Evolutionary conservation across 164 flowering plant genomes (phyloP).

Genomic region (Vitis cinerea): DNA sequence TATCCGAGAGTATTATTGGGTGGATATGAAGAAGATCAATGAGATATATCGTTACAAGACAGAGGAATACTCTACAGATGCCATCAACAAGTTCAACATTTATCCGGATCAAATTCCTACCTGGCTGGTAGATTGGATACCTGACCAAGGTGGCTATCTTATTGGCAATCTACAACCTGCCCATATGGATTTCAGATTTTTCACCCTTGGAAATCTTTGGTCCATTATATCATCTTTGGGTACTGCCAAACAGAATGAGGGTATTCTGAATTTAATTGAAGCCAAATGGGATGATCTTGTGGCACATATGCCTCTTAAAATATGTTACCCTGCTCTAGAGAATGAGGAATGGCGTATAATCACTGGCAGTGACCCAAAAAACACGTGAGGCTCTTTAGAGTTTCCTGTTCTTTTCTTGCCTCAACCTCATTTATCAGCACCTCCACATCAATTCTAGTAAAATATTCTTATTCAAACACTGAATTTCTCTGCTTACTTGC

Average conservation of each 20-base stretch:
- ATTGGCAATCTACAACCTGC: conserved; percentile 50
- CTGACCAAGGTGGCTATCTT: conserved; percentile 41
- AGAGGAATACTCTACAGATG: conserved; percentile 49
- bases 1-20: conserved; percentile 50
- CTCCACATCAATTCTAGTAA: background rate
- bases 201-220: conserved; percentile 53
- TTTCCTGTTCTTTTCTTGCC: background rate
- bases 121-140: conserved; percentile 51
- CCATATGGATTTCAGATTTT: conserved; percentile 51
- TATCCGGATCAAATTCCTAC: conserved; percentile 52
- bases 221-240: conserved; percentile 41
- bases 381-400: conserved; percentile 38
- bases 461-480: background rate
- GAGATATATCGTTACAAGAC: conserved; percentile 54
- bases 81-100: conserved; percentile 46
- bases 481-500: conserved; percentile 17
- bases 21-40: conserved; percentile 42
- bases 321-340: conserved; percentile 58
- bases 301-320: conserved; percentile 60
- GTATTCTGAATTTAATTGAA: conserved; percentile 43
- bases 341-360: conserved; percentile 60
- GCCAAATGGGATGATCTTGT: conserved; percentile 65
- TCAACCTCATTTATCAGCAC: background rate
- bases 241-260: conserved; percentile 37
- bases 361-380: conserved; percentile 62